Conservation (phyloP, 345 rosid genomes). For the Lepidium didymum region DNA sequence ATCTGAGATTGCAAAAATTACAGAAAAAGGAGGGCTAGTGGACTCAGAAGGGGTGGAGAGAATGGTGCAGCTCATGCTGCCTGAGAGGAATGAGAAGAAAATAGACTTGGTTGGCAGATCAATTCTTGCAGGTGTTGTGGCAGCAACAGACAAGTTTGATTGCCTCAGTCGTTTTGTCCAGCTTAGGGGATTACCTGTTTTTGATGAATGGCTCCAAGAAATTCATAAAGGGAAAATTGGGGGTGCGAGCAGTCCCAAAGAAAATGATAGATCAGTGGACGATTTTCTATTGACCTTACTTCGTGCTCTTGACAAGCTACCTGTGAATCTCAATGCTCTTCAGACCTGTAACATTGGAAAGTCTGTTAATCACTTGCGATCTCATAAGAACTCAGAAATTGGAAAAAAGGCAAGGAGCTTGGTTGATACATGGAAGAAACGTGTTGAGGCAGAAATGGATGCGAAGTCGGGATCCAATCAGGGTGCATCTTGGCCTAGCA, state of each 20-base stretch:
- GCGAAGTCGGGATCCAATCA: conserved; percentile 66
- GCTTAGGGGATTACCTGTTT: conserved; percentile 72
- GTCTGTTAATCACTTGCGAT: conserved; percentile 83
- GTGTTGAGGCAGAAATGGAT: conserved; percentile 98
- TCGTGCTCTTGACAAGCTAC: conserved; percentile 86
- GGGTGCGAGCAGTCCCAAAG: conserved; percentile 52
- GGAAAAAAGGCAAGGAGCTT: conserved; percentile 89
- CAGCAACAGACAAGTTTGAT: conserved; percentile 76
- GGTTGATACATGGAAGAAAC: conserved; percentile 97
- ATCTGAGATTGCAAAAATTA: conserved; percentile 65
- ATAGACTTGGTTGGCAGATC: conserved; percentile 57
- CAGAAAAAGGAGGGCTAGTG: conserved; percentile 72
- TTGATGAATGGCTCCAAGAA: conserved; percentile 98
- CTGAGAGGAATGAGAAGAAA: conserved; percentile 65
- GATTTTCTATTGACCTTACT: conserved; percentile 74
- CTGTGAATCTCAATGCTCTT: conserved; percentile 85
- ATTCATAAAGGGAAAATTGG: conserved; percentile 84
- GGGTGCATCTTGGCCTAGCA: conserved; percentile 58
- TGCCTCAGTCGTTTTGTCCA: conserved; percentile 81
- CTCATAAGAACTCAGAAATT: conserved; percentile 74
- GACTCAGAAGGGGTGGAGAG: conserved; percentile 75
- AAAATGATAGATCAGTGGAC: conserved; percentile 36
- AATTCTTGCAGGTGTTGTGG: conserved; percentile 67
- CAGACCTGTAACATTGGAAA: conserved; percentile 89
- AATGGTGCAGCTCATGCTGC: conserved; percentile 58